Base-by-base conservation (phyloP, 163 green algal species). In the Botryococcus braunii region DNA sequence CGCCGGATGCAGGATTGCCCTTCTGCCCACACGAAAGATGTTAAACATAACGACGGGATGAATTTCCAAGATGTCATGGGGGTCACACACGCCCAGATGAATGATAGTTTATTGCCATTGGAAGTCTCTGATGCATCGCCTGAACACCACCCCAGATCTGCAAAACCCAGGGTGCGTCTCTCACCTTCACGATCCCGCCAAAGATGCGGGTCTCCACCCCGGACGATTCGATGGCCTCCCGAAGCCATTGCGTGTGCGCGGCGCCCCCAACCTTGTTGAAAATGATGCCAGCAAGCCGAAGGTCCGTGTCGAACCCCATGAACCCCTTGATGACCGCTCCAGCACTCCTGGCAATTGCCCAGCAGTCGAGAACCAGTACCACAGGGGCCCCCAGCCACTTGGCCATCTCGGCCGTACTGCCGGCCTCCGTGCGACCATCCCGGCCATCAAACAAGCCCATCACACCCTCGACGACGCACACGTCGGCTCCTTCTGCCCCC, bases 321-420 rank as follows among this genome's bases (percentile, higher is more conserved):
- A 62, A 74, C 0, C 68, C 68, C 43, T 86, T 86, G 29, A 92
- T 69, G 46, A 93, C 66, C 5, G 90, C 89, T 27, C 85, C 90
- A 0, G 79, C 84, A 31, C 67, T 85, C 9, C 88, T 78, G 1
- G 81, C 79, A 48, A 94, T 69, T 3, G 79, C 75, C 50, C 66
- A 86, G 72, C 84, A 89, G 77, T 96, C 90, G 49, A 96, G 58
- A 0, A 95, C 88, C 40, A 96, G 76, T 68, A 96, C 35, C 21
- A 96, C 90, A 2, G 90, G 87, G 47, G 80, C 84, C 7, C 72
- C 77, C 58, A 94, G 77, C 82, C 78, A 84, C 71, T 92, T 89
- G 40, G 90, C 88, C 62, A 96, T 71, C 69, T 94, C 72, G 27
- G 88, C 88, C 11, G 90, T 96, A 72, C 77, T 91, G 62, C 90